Percentiles rank a stretch among this genome's conserved stretches.
Conservation (phyloP, 2,329 filamentous ascomycete genomes). For the Exophiala lecanii-corni region DNA sequence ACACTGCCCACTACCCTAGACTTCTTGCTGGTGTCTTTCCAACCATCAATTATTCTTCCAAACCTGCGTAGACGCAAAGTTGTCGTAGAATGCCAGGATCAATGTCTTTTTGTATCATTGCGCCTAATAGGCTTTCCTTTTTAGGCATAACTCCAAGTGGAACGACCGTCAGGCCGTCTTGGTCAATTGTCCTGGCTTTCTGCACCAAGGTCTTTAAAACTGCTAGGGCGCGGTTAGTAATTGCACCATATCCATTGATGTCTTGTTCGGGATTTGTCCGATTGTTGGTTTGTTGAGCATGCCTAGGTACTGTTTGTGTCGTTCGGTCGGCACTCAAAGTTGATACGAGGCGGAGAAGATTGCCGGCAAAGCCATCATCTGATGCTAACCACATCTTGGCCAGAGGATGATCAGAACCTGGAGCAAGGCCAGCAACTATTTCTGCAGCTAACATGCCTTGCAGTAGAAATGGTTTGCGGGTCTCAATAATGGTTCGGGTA, state of each 20-base stretch:
- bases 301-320: conserved; percentile 35
- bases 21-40: no score
- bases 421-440: conserved; percentile 72
- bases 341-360: conserved; percentile 69
- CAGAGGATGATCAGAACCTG: conserved; percentile 65
- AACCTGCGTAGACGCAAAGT: conserved; percentile 58
- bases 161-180: conserved; percentile 47
- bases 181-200: conserved; percentile 56
- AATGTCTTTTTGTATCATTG: conserved; percentile 62
- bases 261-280: conserved; percentile 38
- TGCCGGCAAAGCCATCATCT: conserved; percentile 76
- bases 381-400: conserved; percentile 78
- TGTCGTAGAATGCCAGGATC: conserved; percentile 62
- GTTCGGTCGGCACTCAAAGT: conserved; percentile 58
- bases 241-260: conserved; percentile 43
- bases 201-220: conserved; percentile 65
- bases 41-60: conserved; percentile 38
- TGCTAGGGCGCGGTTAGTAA: conserved; percentile 64
- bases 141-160: conserved; percentile 61
- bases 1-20: background rate
- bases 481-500: conserved; percentile 67
- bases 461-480: conserved; percentile 82
- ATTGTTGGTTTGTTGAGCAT: conserved; percentile 34
- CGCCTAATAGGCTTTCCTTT: conserved; percentile 62
- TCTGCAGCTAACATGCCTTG: conserved; percentile 89